Conservation (phyloP, 257 asterid genomes). For the Forsythia suspensa region DNA sequence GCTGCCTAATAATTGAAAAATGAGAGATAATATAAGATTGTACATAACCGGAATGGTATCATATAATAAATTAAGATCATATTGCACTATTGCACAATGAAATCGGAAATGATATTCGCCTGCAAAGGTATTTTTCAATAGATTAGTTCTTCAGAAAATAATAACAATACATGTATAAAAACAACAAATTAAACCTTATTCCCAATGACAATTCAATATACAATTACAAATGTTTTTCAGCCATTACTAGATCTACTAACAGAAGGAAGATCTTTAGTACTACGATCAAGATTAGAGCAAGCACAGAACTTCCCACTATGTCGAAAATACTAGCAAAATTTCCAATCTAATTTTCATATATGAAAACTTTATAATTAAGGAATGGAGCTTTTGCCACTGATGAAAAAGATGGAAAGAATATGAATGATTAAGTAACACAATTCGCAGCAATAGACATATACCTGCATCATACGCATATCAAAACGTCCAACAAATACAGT, state of each 20-base stretch:
- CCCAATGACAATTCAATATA: background rate
- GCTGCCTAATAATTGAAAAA: conserved; percentile 65
- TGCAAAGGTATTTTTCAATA: background rate
- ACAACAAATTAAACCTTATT: background rate
- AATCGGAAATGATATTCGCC: background rate
- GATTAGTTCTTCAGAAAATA: background rate
- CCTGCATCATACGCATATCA: conserved; percentile 99
- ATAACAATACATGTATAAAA: background rate
- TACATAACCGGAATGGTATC: background rate
- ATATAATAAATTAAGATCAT: background rate
- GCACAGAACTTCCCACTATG: background rate
- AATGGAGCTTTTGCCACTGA: background rate
- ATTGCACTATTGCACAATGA: background rate
- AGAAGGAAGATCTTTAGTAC: background rate
- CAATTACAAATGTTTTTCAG: background rate
- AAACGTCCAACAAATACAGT: conserved; percentile 98
- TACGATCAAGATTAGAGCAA: background rate
- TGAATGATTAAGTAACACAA: background rate
- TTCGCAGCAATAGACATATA: conserved; percentile 25
- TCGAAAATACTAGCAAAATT: background rate
- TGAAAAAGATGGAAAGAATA: background rate
- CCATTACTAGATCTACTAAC: background rate
- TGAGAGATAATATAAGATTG: conserved; percentile 11
- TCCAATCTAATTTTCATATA: background rate
- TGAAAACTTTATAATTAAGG: background rate